A percentile compares a stretch with the other conserved stretches of the same genome.
Conservation (phyloP, 768 basidiomycete species). For the Sistotremastrum niveocremeum region DNA sequence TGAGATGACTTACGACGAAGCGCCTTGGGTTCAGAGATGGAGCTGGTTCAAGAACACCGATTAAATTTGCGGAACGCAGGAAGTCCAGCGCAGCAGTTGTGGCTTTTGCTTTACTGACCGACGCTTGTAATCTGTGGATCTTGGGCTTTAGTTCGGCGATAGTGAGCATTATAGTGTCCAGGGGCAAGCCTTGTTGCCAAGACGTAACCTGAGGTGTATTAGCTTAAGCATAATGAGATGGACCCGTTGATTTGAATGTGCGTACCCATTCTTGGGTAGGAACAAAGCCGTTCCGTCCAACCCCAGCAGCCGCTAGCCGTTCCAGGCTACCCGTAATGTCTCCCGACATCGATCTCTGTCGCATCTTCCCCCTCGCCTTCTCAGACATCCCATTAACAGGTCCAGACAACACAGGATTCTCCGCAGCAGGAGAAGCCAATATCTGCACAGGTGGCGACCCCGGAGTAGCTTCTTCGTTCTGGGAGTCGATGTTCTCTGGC, state of each 20-base stretch:
- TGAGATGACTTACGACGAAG: constrained; percentile 48
- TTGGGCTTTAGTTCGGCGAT: constrained; percentile 80
- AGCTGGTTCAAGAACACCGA: constrained; percentile 59
- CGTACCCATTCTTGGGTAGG: constrained; percentile 95
- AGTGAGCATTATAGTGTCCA: constrained; percentile 79
- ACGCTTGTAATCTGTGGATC: constrained; percentile 66
- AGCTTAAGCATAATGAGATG: neutral
- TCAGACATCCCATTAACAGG: constrained; percentile 38
- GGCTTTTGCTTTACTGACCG: constrained; percentile 47
- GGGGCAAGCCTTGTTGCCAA: constrained; percentile 97
- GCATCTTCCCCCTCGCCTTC: constrained; percentile 88
- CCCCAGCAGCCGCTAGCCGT: constrained; percentile 47
- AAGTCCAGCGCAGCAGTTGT: constrained; percentile 62
- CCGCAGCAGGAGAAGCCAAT: constrained; percentile 31
- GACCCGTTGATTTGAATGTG: constrained; percentile 2
- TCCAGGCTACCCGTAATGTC: constrained; percentile 43
- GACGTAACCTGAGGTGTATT: constrained; percentile 50
- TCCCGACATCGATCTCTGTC: constrained; percentile 39
- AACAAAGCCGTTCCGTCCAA: constrained; percentile 84
- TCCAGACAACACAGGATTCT: constrained; percentile 12
- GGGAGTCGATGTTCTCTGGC: neutral
- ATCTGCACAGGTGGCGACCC: constrained; percentile 17
- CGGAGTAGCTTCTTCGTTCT: too few relatives aligned
- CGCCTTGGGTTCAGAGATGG: constrained; percentile 53
- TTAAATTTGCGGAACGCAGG: constrained; percentile 53